phyloP scores from a whole-genome alignment of 2,329 filamentous ascomycete species.

The Botryosphaeria dothidea region DNA sequence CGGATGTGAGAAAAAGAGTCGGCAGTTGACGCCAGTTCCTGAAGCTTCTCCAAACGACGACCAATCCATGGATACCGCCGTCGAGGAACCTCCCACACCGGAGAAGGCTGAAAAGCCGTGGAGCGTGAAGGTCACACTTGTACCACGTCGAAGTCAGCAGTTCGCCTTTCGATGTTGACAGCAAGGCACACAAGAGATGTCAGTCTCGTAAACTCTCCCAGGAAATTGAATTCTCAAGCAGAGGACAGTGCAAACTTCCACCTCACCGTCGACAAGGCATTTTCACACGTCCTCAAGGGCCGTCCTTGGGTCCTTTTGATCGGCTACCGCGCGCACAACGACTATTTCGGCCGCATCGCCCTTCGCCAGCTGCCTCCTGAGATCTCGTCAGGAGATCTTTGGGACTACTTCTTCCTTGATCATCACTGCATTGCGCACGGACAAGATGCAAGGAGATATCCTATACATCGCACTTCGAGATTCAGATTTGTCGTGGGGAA shows the following conservation, averaged over 20 bases:
- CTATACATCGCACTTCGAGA: conserved; percentile 43
- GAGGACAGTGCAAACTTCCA: conserved; percentile 40
- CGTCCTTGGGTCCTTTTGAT: conserved; percentile 43
- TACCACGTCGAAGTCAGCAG: conserved; percentile 37
- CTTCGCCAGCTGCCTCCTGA: conserved; percentile 36
- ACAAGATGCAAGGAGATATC: conserved; percentile 44
- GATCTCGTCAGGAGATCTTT: conserved; percentile 35
- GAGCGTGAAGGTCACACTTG: conserved; percentile 39
- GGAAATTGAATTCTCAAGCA: conserved; percentile 37
- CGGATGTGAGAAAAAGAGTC: conserved; percentile 20
- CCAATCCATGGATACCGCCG: conserved; percentile 19
- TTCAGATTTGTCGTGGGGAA: conserved; percentile 42
- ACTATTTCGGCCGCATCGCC: conserved; percentile 41
- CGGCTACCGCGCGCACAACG: conserved; percentile 39
- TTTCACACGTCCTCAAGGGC: conserved; percentile 37
- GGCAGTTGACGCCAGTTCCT: conserved; percentile 10
- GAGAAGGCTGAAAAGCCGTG: conserved; percentile 39
- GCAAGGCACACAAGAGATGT: conserved; percentile 39
- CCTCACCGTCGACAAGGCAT: conserved; percentile 36
- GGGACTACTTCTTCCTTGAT: conserved; percentile 43
- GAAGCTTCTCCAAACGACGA: conserved; percentile 4
- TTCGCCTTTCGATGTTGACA: conserved; percentile 42
- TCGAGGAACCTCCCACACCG: conserved; percentile 28
- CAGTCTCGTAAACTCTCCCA: conserved; percentile 41
- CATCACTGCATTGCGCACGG: conserved; percentile 43